phyloP scores from a whole-genome alignment of 805 yeast genomes.

The Cyberlindnera euphorbiiphila region DNA sequence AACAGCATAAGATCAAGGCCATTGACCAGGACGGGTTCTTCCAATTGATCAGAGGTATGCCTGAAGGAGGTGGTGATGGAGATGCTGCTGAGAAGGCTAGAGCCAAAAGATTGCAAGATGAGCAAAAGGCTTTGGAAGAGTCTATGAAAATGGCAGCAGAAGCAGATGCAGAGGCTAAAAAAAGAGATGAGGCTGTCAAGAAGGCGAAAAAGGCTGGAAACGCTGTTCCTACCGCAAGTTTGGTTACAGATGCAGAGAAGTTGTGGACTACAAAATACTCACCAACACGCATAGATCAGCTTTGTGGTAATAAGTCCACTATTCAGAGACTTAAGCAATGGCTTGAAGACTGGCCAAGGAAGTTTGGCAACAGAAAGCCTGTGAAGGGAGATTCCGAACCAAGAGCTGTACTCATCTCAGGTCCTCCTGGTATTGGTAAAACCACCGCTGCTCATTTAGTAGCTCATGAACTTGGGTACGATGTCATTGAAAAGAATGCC shows the following conservation, averaged over 20 bases:
- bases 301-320: constrained; percentile 87
- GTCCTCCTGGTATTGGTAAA: constrained; percentile 86
- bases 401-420: constrained; percentile 82
- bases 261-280: constrained; percentile 95
- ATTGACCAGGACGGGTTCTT: constrained; percentile 85
- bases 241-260: constrained; percentile 51
- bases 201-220: constrained; percentile 28
- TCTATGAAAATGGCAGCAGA: constrained; percentile 45
- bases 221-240: constrained; percentile 9
- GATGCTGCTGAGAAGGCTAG: constrained; percentile 70
- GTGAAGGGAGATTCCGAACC: constrained; percentile 64
- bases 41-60: constrained; percentile 71
- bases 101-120: constrained; percentile 66
- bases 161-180: constrained; percentile 36
- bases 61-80: constrained; percentile 89
- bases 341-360: constrained; percentile 72
- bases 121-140: constrained; percentile 48
- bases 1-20: constrained; percentile 68
- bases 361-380: constrained; percentile 50
- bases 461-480: constrained; percentile 67
- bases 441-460: constrained; percentile 78
- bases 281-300: constrained; percentile 67
- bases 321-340: constrained; percentile 65
- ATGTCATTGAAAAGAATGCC: constrained; percentile 74
- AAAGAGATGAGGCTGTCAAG: constrained; percentile 25